Percentiles rank a stretch among this genome's conserved stretches.
Conservation (phyloP, 495 filamentous ascomycete genomes). For the Talaromyces borbonicus region DNA sequence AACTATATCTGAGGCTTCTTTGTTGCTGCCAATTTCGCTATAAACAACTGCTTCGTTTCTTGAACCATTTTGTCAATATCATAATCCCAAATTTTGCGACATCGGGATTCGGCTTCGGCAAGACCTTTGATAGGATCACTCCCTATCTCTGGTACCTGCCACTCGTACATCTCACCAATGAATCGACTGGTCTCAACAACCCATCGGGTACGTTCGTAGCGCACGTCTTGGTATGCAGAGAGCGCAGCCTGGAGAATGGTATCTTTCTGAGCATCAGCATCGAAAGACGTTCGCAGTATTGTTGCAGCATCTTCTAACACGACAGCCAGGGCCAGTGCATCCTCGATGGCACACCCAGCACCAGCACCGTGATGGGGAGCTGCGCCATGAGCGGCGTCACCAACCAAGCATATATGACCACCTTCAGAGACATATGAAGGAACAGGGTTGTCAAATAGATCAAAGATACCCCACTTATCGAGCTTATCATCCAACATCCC, state of each 20-base stretch:
- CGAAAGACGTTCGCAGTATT: background rate
- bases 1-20: too few species aligned
- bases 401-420: constrained; percentile 36
- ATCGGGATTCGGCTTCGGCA: constrained; percentile 18
- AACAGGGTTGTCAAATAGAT: constrained; percentile 34
- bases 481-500: constrained; percentile 33
- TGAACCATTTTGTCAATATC: constrained; percentile 20
- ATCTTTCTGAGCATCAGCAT: background rate
- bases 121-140: constrained; percentile 12
- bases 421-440: constrained; percentile 25
- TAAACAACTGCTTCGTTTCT: background rate
- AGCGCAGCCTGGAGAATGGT: constrained; percentile 12
- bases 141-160: constrained; percentile 9
- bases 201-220: constrained; percentile 22
- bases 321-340: constrained; percentile 32
- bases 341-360: constrained; percentile 46
- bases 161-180: constrained; percentile 23
- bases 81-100: constrained; percentile 24
- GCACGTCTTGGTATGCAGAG: constrained; percentile 12
- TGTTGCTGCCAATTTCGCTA: too few species aligned
- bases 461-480: constrained; percentile 49
- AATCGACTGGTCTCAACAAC: constrained; percentile 25
- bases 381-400: constrained; percentile 38
- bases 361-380: constrained; percentile 44
- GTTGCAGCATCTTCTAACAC: constrained; percentile 17